phyloP scores from a whole-genome alignment of 345 rosid species.

The Triadica sebifera region DNA sequence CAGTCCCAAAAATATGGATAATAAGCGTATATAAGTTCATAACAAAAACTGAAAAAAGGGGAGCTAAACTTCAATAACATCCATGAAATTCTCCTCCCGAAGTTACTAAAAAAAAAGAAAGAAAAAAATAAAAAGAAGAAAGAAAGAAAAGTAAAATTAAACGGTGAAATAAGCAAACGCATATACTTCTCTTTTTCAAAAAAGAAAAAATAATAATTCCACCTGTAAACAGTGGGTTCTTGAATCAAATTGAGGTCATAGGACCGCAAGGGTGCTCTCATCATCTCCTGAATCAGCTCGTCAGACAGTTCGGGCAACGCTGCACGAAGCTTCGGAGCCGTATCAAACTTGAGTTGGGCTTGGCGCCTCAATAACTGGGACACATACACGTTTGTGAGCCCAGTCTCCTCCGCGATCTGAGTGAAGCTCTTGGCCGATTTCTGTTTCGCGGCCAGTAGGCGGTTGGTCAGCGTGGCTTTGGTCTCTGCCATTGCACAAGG shows the following conservation, averaged over 20 bases:
- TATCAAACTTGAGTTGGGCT: constrained; percentile 80
- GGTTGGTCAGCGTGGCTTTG: constrained; percentile 36
- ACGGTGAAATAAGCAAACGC: background rate
- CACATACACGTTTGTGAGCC: constrained; percentile 81
- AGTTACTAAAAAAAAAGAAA: background rate
- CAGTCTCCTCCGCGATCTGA: constrained; percentile 64
- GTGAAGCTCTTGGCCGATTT: constrained; percentile 61
- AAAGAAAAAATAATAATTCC: background rate
- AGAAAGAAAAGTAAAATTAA: background rate
- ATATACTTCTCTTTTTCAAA: no score
- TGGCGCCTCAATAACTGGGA: constrained; percentile 85
- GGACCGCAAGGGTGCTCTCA: constrained; percentile 73
- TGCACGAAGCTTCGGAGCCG: constrained; percentile 56
- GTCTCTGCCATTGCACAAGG: constrained; percentile 2
- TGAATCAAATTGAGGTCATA: constrained; percentile 71
- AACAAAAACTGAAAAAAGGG: background rate
- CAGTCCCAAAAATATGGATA: background rate
- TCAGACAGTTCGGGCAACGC: constrained; percentile 63
- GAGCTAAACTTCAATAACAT: background rate
- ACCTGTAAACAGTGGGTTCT: constrained; percentile 90
- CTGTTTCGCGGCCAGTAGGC: constrained; percentile 48
- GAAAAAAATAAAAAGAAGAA: no score
- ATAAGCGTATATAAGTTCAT: background rate
- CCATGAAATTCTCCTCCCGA: background rate
- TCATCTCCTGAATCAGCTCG: constrained; percentile 62